Percentiles rank a stretch among this genome's conserved stretches.
Conservation (phyloP, 805 yeast species). For the Komagataella populi region DNA sequence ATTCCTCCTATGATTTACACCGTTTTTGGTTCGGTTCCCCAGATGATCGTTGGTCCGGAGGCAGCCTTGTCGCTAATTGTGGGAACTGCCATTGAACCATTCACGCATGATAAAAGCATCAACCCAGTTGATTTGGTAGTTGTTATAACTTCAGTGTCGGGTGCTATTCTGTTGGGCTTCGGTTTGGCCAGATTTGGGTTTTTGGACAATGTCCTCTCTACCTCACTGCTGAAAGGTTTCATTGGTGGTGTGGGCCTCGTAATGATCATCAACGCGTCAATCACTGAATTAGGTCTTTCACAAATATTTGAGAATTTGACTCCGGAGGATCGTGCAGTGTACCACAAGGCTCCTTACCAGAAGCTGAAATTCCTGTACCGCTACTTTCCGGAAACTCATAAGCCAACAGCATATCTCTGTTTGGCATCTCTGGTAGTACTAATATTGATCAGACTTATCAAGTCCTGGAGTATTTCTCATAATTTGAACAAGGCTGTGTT, state of each 20-base stretch:
- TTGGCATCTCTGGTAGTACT: conserved; percentile 33
- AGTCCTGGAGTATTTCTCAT: conserved; percentile 18
- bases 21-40: conserved; percentile 74
- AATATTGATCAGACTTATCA: conserved; percentile 25
- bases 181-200: conserved; percentile 82
- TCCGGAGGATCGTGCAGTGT: conserved; percentile 18
- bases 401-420: conserved; percentile 51
- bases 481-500: conserved; percentile 35
- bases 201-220: conserved; percentile 65
- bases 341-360: conserved; percentile 58
- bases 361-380: conserved; percentile 45
- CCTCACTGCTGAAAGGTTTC: conserved; percentile 70
- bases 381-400: conserved; percentile 34
- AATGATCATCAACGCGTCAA: conserved; percentile 65
- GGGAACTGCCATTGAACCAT: conserved; percentile 64
- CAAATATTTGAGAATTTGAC: conserved; percentile 29
- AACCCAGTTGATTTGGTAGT: conserved; percentile 46
- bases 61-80: conserved; percentile 75
- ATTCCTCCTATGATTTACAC: conserved; percentile 71
- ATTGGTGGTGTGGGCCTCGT: conserved; percentile 76
- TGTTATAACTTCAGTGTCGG: conserved; percentile 62
- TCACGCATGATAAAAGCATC: conserved; percentile 24
- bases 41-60: conserved; percentile 86
- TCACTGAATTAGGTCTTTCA: conserved; percentile 60
- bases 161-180: conserved; percentile 53